phyloP scores from a whole-genome alignment of 1,284 basidiomycete species.

The Ceratorhiza oryzae-sativae region DNA sequence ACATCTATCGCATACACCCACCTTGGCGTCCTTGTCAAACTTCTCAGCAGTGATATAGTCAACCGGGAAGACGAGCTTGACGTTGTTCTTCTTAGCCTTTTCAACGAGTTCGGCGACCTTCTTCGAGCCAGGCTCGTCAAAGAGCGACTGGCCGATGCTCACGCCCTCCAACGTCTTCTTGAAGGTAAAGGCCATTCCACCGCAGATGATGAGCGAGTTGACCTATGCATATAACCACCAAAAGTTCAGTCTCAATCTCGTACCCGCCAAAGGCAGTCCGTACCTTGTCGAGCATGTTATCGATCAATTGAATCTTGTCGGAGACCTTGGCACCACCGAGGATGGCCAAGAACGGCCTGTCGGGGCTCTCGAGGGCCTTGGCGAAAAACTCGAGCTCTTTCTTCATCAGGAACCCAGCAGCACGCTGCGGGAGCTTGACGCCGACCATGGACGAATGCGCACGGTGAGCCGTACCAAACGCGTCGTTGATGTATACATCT shows the following conservation, averaged over 20 bases:
- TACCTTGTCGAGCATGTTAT: constrained; percentile 98
- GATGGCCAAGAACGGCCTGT: constrained; percentile 96
- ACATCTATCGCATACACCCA: constrained; percentile 49
- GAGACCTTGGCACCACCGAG: constrained; percentile 99
- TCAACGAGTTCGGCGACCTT: constrained; percentile 87
- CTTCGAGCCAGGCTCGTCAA: constrained; percentile 88
- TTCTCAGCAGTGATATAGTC: constrained; percentile 96
- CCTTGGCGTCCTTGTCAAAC: constrained; percentile 91
- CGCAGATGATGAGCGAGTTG: constrained; percentile 94
- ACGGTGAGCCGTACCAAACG: constrained; percentile 98
- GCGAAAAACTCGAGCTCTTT: constrained; percentile 99
- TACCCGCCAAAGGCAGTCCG: neutral
- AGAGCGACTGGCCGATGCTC: constrained; percentile 93
- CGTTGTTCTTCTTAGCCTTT: constrained; percentile 93
- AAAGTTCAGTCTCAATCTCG: constrained; percentile 16
- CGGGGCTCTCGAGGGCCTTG: constrained; percentile 94
- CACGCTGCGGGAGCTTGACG: constrained; percentile 90
- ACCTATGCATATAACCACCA: constrained; percentile 61
- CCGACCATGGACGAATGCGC: constrained; percentile 99
- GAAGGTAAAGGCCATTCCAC: constrained; percentile 99
- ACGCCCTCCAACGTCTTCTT: constrained; percentile 92
- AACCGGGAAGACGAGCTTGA: constrained; percentile 94
- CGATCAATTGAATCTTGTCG: constrained; percentile 98
- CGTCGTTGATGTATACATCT: constrained; percentile 98
- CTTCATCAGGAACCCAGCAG: constrained; percentile 96